Evolutionary conservation across 1,284 basidiomycete genomes (phyloP), one percentile per base, ranked within the genome.

Genomic region (Fistulina hepatica): DNA sequence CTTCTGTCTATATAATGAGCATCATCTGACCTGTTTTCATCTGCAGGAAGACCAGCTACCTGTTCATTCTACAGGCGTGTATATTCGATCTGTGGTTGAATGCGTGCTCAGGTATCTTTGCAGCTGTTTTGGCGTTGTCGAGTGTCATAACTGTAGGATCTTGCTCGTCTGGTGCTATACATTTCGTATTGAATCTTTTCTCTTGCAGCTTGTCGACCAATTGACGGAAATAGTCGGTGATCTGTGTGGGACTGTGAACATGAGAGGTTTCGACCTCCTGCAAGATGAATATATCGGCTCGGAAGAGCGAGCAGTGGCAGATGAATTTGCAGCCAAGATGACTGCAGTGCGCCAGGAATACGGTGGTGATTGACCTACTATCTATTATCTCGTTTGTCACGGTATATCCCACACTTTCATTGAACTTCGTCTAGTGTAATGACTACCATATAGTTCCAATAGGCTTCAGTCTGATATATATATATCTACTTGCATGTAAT

Each of bases 1-100:
- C 10, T n/a, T 32, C 23, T 16, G n/a, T 19, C 10, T 34, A 3
- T 15, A 24, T 15, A 3, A 10, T 26, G 36, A 10, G 21, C 19
- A 7, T 34, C n/a, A 16, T 17, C 4, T 19, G 12, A 33, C 37
- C 19, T 23, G 13, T 33, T 7, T 19, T 19, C 34, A 12, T 23
- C 28, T n/a, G n/a, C 36, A 63, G 60, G 55, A 65, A 40, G 54
- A 56, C 17, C 61, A 64, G 44, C 37, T 65, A 38, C 61, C 63
- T 11, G 57, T 58, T 1, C 61, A 65, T 47, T 60, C 61, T 3
- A 62, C 63, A 9, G 58, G 57, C 24, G 42, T 43, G 25, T 8
- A 33, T 12, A 23, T 28, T 22, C 15, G 12, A 19, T 15, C 16
- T 25, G 8, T 27, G 21, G 34, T 13, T 23, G 5, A 20, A 21